Evolutionary conservation across 2,329 filamentous ascomycete species (phyloP).

Genomic region (Thermothelomyces thermophilus): DNA sequence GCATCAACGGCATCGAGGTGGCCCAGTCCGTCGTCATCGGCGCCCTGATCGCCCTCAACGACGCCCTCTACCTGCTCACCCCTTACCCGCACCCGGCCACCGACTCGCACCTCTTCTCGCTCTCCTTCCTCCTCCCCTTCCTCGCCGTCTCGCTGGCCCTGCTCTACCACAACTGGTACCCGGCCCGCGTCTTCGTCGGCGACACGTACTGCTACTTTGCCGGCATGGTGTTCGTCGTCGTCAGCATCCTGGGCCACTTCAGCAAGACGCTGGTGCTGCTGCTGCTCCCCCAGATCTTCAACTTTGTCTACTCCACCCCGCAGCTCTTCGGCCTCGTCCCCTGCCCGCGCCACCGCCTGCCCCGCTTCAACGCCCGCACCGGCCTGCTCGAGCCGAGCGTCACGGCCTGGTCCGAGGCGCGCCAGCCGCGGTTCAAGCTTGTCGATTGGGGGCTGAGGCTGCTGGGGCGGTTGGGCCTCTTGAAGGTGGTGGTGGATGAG

Average conservation of each 20-base stretch:
- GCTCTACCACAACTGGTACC: constrained; percentile 90
- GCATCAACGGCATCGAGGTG: constrained; percentile 98
- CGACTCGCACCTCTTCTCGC: constrained; percentile 90
- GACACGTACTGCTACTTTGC: constrained; percentile 99
- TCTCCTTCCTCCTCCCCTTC: constrained; percentile 92
- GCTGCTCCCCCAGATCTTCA: constrained; percentile 90
- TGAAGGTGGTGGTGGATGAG: constrained; percentile 61
- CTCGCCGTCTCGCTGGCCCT: constrained; percentile 85
- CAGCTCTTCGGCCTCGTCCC: constrained; percentile 87
- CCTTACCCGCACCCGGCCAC: constrained; percentile 87
- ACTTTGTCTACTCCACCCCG: constrained; percentile 88
- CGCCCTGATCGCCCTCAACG: constrained; percentile 75
- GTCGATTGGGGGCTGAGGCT: constrained; percentile 60
- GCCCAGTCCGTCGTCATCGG: constrained; percentile 90
- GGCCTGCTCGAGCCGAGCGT: constrained; percentile 82
- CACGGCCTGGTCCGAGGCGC: constrained; percentile 62
- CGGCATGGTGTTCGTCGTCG: constrained; percentile 97
- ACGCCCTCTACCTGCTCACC: constrained; percentile 76
- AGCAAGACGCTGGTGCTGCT: constrained; percentile 91
- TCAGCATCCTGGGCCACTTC: constrained; percentile 94
- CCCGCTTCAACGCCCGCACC: constrained; percentile 77
- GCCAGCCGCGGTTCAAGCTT: constrained; percentile 56
- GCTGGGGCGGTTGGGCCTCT: constrained; percentile 59
- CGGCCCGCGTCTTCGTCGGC: constrained; percentile 89
- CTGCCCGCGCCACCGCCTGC: constrained; percentile 87